A percentile compares a stretch with the other conserved stretches of the same genome.
Conservation (phyloP, 768 basidiomycete genomes). For the Suillus placidus region DNA sequence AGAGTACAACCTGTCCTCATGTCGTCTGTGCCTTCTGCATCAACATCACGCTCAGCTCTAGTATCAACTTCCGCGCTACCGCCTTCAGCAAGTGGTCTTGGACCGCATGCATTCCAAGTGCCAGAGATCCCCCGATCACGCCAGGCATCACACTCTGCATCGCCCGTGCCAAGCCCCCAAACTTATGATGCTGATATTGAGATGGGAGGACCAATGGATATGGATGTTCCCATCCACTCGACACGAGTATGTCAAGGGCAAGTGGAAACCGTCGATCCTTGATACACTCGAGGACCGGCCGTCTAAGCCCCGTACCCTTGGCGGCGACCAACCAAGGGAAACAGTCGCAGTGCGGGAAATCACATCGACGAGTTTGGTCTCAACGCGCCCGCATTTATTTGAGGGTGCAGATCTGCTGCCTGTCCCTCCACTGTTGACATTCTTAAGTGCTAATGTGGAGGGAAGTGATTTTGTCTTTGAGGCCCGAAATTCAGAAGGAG, state of each 20-base stretch:
- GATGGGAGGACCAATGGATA: constrained; percentile 51
- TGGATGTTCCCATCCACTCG: constrained; percentile 56
- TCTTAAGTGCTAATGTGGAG: constrained; percentile 60
- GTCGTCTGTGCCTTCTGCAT: constrained; percentile 41
- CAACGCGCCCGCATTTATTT: constrained; percentile 24
- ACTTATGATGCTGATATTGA: constrained; percentile 47
- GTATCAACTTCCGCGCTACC: constrained; percentile 7
- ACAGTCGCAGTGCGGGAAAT: constrained; percentile 60
- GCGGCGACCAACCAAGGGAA: constrained; percentile 63
- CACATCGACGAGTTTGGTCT: constrained; percentile 19
- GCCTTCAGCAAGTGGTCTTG: background rate
- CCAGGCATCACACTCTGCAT: constrained; percentile 36
- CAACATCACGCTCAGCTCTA: constrained; percentile 17
- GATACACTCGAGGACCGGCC: constrained; percentile 44
- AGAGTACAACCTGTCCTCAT: constrained; percentile 54
- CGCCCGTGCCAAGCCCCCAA: constrained; percentile 53
- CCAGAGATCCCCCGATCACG: constrained; percentile 26
- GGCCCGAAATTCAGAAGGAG: constrained; percentile 72
- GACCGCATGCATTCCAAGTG: constrained; percentile 6
- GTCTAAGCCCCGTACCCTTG: constrained; percentile 58
- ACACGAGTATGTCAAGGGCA: constrained; percentile 44
- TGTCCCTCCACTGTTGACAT: constrained; percentile 62
- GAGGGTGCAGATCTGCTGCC: constrained; percentile 34
- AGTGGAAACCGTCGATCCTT: constrained; percentile 50
- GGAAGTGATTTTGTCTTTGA: constrained; percentile 73